These are phyloP conservation scores for Vitis vinifera DNA, from an alignment of 164 flowering plant species.

Conservation along the genomic window DNA sequence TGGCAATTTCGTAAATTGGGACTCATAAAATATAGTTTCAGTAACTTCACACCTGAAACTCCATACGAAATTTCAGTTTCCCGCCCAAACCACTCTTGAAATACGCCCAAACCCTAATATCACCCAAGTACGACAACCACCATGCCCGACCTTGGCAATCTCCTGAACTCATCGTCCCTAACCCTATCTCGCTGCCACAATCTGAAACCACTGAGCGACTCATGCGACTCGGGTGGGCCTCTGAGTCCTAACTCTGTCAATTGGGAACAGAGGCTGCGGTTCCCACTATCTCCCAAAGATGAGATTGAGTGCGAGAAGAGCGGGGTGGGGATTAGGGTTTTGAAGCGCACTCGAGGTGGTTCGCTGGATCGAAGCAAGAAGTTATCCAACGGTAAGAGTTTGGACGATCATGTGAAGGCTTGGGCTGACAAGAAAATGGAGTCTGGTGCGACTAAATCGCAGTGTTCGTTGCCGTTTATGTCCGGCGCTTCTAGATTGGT, in stretches of 20 bases:
- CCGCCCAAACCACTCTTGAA: too few relatives aligned
- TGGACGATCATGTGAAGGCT: constrained; percentile 28
- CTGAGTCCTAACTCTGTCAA: constrained; percentile 7
- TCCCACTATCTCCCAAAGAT: constrained; percentile 1
- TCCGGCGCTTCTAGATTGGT: constrained; percentile 37
- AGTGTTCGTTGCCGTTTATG: constrained; percentile 38
- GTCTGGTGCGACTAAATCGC: constrained; percentile 20
- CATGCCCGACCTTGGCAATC: constrained; percentile 35
- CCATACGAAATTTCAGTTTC: too few relatives aligned
- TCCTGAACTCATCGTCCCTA: constrained; percentile 25
- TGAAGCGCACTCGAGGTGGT: constrained; percentile 17
- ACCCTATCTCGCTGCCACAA: constrained; percentile 21
- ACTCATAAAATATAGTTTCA: too few relatives aligned
- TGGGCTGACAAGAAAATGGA: constrained; percentile 29
- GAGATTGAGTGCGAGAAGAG: constrained; percentile 4
- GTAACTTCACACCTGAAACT: too few relatives aligned
- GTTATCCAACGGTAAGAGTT: constrained; percentile 8
- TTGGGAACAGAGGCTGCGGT: constrained; percentile 12
- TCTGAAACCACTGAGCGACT: constrained; percentile 14
- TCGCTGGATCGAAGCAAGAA: constrained; percentile 17
- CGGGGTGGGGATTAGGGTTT: constrained; percentile 12
- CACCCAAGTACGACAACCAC: background rate
- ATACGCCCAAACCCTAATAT: too few relatives aligned
- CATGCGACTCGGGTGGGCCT: constrained; percentile 11
- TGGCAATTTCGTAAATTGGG: too few relatives aligned